phyloP scores from a whole-genome alignment of 371 early-diverging fungal genomes.

The Apophysomyces variabilis region DNA sequence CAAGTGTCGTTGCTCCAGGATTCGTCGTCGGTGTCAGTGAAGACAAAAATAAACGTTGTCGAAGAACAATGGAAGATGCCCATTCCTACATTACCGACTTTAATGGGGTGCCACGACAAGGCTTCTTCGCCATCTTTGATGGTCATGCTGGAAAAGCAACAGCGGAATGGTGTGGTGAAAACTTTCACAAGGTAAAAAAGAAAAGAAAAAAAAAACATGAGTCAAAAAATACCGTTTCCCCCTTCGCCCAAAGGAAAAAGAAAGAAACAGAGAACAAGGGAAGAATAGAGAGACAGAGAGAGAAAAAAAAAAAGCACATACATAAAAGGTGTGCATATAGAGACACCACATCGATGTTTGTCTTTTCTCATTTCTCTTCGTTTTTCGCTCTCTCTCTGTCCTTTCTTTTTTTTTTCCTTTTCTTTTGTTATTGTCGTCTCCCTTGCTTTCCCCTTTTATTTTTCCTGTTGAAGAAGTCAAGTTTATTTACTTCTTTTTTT shows the following conservation, averaged over 20 bases:
- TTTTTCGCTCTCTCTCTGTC: neutral
- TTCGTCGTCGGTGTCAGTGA: conserved; percentile 75
- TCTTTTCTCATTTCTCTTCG: neutral
- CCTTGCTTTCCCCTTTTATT: neutral
- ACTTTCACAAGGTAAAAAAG: conserved; percentile 78
- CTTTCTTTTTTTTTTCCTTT: conserved; percentile 3
- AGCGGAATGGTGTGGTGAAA: conserved; percentile 94
- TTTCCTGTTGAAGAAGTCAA: neutral
- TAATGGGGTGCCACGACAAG: conserved; percentile 77
- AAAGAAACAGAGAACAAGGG: too few species aligned
- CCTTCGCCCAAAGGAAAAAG: neutral
- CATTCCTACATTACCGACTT: conserved; percentile 86
- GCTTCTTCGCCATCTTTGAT: conserved; percentile 96
- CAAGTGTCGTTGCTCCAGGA: conserved; percentile 31
- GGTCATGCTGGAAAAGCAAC: conserved; percentile 98
- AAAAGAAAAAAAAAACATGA: conserved; percentile 6
- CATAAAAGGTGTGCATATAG: too few species aligned
- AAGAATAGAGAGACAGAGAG: too few species aligned
- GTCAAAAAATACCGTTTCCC: neutral
- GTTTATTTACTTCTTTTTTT: neutral
- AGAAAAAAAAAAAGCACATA: too few species aligned
- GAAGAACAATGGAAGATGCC: conserved; percentile 98
- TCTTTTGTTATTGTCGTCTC: neutral
- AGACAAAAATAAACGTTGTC: conserved; percentile 87
- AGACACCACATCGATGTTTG: neutral